Evolutionary conservation across 169 alveolate species (phyloP).

Genomic region (Theileria parva): DNA sequence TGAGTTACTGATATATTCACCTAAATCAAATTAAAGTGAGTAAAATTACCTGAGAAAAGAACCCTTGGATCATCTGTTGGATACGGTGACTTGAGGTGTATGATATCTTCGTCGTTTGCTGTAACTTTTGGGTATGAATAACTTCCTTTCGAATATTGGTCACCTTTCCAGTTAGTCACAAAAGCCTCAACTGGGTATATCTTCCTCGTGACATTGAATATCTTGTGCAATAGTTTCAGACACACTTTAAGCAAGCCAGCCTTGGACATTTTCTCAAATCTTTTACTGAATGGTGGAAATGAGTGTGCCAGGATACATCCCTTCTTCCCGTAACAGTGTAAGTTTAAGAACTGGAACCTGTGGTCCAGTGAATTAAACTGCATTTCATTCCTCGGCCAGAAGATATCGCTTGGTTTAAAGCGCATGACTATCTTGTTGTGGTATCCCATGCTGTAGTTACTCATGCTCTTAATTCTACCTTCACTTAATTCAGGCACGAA

Average conservation of each 20-base stretch:
- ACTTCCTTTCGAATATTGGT: conserved; percentile 71
- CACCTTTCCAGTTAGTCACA: conserved; percentile 75
- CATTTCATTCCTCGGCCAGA: conserved; percentile 69
- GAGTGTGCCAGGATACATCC: conserved; percentile 77
- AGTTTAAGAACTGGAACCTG: conserved; percentile 72
- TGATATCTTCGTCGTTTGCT: conserved; percentile 74
- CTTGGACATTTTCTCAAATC: conserved; percentile 51
- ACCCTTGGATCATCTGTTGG: conserved; percentile 70
- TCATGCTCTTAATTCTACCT: conserved; percentile 60
- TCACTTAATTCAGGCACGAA: conserved; percentile 70
- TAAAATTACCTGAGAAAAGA: conserved; percentile 65
- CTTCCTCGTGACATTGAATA: conserved; percentile 59
- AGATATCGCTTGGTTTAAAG: conserved; percentile 64
- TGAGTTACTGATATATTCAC: conserved; percentile 71
- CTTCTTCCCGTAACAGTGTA: conserved; percentile 72
- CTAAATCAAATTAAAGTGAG: neutral
- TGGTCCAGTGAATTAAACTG: conserved; percentile 75
- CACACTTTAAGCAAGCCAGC: conserved; percentile 66
- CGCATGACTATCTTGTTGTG: conserved; percentile 77
- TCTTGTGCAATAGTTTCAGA: conserved; percentile 60
- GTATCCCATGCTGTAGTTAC: conserved; percentile 73
- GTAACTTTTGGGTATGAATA: conserved; percentile 73
- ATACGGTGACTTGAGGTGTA: conserved; percentile 75
- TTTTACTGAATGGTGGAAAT: conserved; percentile 75
- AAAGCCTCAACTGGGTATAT: conserved; percentile 71